Conservation (phyloP, 1,139 yeast genomes). For the Suhomyces ambrosiae region DNA sequence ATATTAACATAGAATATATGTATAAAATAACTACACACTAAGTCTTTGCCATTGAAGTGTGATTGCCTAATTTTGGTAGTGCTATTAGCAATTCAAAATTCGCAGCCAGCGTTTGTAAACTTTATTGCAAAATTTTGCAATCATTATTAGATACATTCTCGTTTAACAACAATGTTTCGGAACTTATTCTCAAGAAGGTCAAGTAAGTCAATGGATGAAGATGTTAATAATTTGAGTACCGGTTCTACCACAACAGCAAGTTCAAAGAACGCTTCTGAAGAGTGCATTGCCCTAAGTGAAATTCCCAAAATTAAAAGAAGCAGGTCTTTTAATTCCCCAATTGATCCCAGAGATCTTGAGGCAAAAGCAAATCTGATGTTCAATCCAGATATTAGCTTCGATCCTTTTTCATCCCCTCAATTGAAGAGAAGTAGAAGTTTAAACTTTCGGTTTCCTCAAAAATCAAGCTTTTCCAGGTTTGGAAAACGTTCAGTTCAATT, state of each 20-base stretch:
- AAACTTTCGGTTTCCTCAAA: conserved; percentile 6
- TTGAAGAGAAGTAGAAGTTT: conserved; percentile 14
- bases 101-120: conserved; percentile 2
- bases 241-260: conserved; percentile 6
- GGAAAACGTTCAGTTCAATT: conserved; percentile 17
- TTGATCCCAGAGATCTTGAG: conserved; percentile 8
- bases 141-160: background rate
- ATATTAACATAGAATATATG: too few relatives aligned
- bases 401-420: conserved; percentile 15
- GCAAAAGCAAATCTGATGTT: conserved; percentile 6
- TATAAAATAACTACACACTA: too few relatives aligned
- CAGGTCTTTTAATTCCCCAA: conserved; percentile 8
- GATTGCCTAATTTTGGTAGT: too few relatives aligned
- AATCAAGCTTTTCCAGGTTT: conserved; percentile 6
- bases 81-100: too few relatives aligned
- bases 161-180: conserved; percentile 3
- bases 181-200: conserved; percentile 3
- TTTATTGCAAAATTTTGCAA: conserved; percentile 2
- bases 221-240: background rate
- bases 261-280: conserved; percentile 7
- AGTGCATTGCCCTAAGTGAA: conserved; percentile 6
- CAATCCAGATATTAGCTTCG: conserved; percentile 16
- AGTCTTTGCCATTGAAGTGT: too few relatives aligned
- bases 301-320: conserved; percentile 13
- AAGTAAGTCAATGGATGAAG: background rate